Evolutionary conservation across 177 flowering plant genomes (phyloP), one percentile per base, ranked within the genome.

Genomic region (Telopea speciosissima): DNA sequence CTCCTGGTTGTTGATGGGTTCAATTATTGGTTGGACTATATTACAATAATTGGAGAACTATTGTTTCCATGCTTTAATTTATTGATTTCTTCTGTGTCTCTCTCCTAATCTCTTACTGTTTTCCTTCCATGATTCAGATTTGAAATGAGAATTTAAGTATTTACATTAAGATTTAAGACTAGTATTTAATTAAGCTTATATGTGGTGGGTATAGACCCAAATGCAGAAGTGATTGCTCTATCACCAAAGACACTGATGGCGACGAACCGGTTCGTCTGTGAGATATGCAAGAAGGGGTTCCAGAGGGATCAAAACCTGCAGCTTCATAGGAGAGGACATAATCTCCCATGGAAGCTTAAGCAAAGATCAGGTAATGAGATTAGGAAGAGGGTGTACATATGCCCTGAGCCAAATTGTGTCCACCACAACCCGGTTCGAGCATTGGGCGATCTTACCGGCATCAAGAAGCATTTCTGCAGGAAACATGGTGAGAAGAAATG

Each of bases 241-340:
- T 90, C 97, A 1, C 97, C 97, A 22, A 86, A 87, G 25, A 87
- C 93, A 8, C 81, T 91, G 0, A 88, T 91, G 94, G 93, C 97
- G 0, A 88, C 89, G 14, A 89, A 91, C 78, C 63, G 94, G 31
- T 91, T 91, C 16, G 66, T 79, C 1, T 79, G 82, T 19, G 79
- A 77, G 76, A 77, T 79, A 26, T 79, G 82, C 73, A 79, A 71
- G 76, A 79, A 79, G 21, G 79, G 82, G n/a, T 79, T 79, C 68
- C 82, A 79, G 24, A 77, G 82, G 40, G 82, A 79, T 21, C 82
- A 79, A 36, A 79, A 79, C 70, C 78, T 79, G 5, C 82, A 79
- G 70, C 67, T 91, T 60, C 97, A 91, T 72, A 63, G 93, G 36
- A 79, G 97, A 75, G 95, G 97, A 12, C 82, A 79, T 61, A 79